These are phyloP conservation scores for Sclerotinia nivalis DNA, from an alignment of 2,329 filamentous ascomycete genomes.

Conservation along the genomic window DNA sequence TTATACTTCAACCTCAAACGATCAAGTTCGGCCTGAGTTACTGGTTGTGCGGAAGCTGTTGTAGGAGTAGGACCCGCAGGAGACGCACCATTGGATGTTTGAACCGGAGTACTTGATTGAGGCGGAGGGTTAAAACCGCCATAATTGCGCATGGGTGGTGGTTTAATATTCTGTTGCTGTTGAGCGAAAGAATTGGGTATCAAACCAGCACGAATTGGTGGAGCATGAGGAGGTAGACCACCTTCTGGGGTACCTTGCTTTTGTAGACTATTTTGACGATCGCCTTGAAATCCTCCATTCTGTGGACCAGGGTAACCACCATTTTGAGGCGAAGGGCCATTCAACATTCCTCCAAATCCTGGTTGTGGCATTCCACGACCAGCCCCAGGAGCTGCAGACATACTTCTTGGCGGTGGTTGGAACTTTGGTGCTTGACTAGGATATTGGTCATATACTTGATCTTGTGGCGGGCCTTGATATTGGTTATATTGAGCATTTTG, in stretches of 20 bases:
- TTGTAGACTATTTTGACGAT: slow-evolving; percentile 33
- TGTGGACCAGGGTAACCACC: slow-evolving; percentile 25
- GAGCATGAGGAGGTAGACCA: slow-evolving; percentile 59
- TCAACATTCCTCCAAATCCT: slow-evolving; percentile 28
- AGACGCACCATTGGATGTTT: neutral
- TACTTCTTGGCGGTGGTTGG: slow-evolving; percentile 35
- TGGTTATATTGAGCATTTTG: slow-evolving; percentile 32
- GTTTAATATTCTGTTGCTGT: slow-evolving; percentile 52
- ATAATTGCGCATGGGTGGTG: slow-evolving; percentile 51
- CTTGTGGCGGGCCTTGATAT: slow-evolving; percentile 27
- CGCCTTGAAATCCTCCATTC: slow-evolving; percentile 26
- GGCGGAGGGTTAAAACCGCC: slow-evolving; percentile 31
- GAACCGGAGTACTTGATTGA: slow-evolving; percentile 8
- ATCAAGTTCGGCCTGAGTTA: slow-evolving; percentile 79
- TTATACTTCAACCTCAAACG: slow-evolving; percentile 65
- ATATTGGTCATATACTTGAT: slow-evolving; percentile 31
- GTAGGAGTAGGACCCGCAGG: slow-evolving; percentile 21
- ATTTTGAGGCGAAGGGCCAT: slow-evolving; percentile 28
- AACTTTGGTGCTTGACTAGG: slow-evolving; percentile 32
- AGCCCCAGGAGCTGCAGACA: slow-evolving; percentile 35
- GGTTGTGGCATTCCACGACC: slow-evolving; percentile 29
- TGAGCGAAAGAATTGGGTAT: slow-evolving; percentile 60
- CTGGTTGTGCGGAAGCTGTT: slow-evolving; percentile 42
- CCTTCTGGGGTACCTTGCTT: slow-evolving; percentile 38
- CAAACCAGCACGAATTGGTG: slow-evolving; percentile 62